Base-by-base conservation (phyloP, 306 rosid species). In the Cercis canadensis region DNA sequence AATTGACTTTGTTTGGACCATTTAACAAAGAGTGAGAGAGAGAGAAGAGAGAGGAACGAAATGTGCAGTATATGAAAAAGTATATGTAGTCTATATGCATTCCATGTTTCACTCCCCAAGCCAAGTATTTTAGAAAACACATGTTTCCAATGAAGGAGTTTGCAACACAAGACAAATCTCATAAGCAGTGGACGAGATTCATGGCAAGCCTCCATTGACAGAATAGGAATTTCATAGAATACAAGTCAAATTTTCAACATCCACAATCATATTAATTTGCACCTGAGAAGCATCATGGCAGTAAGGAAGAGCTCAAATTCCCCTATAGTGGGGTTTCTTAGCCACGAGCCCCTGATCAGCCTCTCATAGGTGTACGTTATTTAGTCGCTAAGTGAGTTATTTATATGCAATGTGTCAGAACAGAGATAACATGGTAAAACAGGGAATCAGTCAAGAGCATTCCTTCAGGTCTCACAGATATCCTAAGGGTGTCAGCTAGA, bases 271-370 rank as follows among this genome's bases (percentile, higher is more conserved):
- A 70, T 62, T 56, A 49, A 80, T 75, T 51, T 76, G 57, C 86
- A 84, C 83, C 90, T 67, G 70, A 75, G 85, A 83, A 79, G 87
- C 90, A 86, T 90, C 92, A 83, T 54, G 80, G 76, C 82, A 84
- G 64, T 67, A 70, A 79, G 88, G 85, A 84, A 79, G 57, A 36
- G 80, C 84, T 65, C 85, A 46, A 65, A 82, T 76, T 80, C 69
- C 76, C 67, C 68, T 15, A 77, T 81, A 76, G 15, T 12, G 59
- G 79, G 82, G 69, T 69, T 73, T 75, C 84, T 61, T 56, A 63
- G 79, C 62, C 32, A 79, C 29, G 60, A 81, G 78, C 79, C 73
- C 92, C 82, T 71, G 65, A 80, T 86, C 92, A 86, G 92, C 86
- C 82, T 80, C 29, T 87, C 85, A 70, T 74, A 77, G 85, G 82